A percentile compares a stretch with the other conserved stretches of the same genome.
phyloP scores from a whole-genome alignment of 2,329 filamentous ascomycete species.

The Orbilia blumenaviensis region DNA sequence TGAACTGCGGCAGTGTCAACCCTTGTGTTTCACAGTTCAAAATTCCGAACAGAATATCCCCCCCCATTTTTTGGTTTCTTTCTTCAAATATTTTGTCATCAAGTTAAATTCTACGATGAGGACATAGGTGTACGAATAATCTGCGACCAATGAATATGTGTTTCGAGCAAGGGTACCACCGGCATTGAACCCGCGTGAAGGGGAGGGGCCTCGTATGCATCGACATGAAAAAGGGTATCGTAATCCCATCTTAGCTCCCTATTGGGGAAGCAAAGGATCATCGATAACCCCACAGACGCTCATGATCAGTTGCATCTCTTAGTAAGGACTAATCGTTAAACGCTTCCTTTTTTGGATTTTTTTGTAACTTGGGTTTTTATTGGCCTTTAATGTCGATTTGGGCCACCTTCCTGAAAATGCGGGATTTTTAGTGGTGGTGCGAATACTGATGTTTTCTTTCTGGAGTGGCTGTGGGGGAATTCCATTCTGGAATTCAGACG shows the following conservation, averaged over 20 bases:
- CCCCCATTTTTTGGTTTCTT: too few species aligned
- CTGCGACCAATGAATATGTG: background rate
- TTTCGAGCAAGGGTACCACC: background rate
- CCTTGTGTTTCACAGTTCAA: background rate
- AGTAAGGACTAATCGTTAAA: constrained; percentile 19
- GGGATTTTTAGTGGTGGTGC: constrained; percentile 33
- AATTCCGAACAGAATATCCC: background rate
- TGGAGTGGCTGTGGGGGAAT: constrained; percentile 26
- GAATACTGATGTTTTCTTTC: background rate
- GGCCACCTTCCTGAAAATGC: constrained; percentile 28
- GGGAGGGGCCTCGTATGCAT: too few species aligned
- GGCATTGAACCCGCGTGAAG: background rate
- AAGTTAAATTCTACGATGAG: too few species aligned
- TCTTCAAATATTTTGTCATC: too few species aligned
- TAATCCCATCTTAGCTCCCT: constrained; percentile 15
- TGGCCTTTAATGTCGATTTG: background rate
- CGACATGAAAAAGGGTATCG: background rate
- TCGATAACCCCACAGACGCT: background rate
- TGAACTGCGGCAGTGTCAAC: background rate
- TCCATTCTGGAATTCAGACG: background rate
- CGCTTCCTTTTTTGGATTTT: constrained; percentile 21
- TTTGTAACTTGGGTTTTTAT: background rate
- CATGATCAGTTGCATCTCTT: constrained; percentile 4
- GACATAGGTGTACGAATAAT: background rate
- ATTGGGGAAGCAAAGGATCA: constrained; percentile 17